Evolutionary conservation across 2,329 filamentous ascomycete genomes (phyloP).

Genomic region (Phaeophleospora eucalypticola): DNA sequence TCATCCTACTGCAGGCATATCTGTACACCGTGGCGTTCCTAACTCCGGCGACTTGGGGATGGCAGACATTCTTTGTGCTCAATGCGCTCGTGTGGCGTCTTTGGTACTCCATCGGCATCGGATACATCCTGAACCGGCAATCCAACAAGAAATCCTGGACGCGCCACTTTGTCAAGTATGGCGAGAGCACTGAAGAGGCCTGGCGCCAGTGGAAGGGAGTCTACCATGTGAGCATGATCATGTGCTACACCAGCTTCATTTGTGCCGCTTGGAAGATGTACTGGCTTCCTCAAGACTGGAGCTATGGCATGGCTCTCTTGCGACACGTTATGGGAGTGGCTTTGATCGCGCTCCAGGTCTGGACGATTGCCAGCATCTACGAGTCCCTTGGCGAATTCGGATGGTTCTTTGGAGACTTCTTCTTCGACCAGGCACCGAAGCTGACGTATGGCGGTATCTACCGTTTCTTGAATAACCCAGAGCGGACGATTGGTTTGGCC

Average conservation of each 20-base stretch:
- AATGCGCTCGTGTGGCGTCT: conserved; percentile 81
- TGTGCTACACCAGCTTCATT: conserved; percentile 85
- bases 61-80: conserved; percentile 73
- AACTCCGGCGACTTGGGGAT: conserved; percentile 71
- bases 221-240: conserved; percentile 85
- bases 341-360: conserved; percentile 80
- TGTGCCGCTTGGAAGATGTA: conserved; percentile 98
- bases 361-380: conserved; percentile 91
- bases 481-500: conserved; percentile 86
- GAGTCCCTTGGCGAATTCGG: conserved; percentile 95
- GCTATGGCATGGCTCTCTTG: conserved; percentile 76
- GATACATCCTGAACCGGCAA: conserved; percentile 77
- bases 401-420: conserved; percentile 99
- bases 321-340: conserved; percentile 80
- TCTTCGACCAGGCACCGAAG: conserved; percentile 90
- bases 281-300: conserved; percentile 78
- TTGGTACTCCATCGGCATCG: conserved; percentile 88
- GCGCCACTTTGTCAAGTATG: conserved; percentile 94
- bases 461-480: conserved; percentile 95
- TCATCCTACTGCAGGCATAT: conserved; percentile 72
- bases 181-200: conserved; percentile 82
- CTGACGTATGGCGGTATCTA: conserved; percentile 97
- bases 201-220: conserved; percentile 98
- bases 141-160: conserved; percentile 93
- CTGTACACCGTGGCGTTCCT: conserved; percentile 67